phyloP scores from a whole-genome alignment of 1,139 yeast genomes.

The Geotrichum phurueaensis region DNA sequence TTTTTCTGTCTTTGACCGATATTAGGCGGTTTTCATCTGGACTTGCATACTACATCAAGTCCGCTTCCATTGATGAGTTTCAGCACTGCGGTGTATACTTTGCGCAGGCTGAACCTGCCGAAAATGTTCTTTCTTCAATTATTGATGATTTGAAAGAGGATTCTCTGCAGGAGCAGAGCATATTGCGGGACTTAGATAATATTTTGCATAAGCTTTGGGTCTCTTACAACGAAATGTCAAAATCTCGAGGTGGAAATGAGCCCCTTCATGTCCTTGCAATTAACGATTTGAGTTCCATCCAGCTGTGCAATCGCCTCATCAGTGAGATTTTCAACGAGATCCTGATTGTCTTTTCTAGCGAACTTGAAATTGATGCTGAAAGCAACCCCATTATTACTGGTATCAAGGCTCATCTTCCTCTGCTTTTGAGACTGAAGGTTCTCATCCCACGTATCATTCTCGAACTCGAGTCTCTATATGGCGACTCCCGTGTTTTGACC shows the following conservation, averaged over 20 bases:
- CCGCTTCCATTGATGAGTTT: conserved; percentile 22
- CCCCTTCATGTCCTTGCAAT: conserved; percentile 12
- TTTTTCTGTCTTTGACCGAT: conserved; percentile 20
- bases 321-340: conserved; percentile 10
- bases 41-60: conserved; percentile 15
- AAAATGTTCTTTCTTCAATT: conserved; percentile 16
- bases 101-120: conserved; percentile 19
- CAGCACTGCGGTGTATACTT: conserved; percentile 13
- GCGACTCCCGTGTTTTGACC: conserved; percentile 1
- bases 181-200: conserved; percentile 12
- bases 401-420: conserved; percentile 3
- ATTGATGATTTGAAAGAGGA: conserved; percentile 19
- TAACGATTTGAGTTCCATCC: conserved; percentile 15
- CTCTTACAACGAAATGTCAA: conserved; percentile 11
- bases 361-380: neutral
- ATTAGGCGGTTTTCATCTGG: conserved; percentile 18
- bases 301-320: conserved; percentile 10
- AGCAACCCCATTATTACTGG: conserved; percentile 6
- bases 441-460: conserved; percentile 12
- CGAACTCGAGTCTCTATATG: conserved; percentile 12
- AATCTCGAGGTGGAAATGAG: conserved; percentile 2
- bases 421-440: conserved; percentile 12
- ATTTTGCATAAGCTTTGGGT: conserved; percentile 16
- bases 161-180: conserved; percentile 11
- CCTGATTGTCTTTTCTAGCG: neutral